Evolutionary conservation across 371 early-diverging fungal genomes (phyloP).

Genomic region (Rhizopus stolonifer): DNA sequence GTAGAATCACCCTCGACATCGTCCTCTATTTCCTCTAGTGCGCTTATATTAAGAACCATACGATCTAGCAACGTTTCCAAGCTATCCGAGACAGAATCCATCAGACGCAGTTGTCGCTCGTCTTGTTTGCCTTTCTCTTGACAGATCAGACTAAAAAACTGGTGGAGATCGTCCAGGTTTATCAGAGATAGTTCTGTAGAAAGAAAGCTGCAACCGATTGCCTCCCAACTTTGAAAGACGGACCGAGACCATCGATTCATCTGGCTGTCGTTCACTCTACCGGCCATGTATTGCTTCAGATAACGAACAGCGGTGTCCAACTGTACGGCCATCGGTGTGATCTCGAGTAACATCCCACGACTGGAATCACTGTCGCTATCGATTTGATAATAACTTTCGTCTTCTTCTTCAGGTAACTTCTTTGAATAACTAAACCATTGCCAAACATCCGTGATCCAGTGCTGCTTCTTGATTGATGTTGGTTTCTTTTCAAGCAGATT

Average conservation of each 20-base stretch:
- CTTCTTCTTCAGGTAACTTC: not conserved
- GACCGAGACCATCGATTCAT: constrained; percentile 35
- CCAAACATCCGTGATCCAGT: constrained; percentile 26
- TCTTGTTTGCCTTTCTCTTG: constrained; percentile 1
- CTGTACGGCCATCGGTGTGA: constrained; percentile 26
- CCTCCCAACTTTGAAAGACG: constrained; percentile 50
- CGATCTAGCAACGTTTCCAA: constrained; percentile 42
- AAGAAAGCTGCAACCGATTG: constrained; percentile 42
- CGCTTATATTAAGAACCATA: constrained; percentile 36
- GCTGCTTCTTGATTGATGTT: constrained; percentile 6
- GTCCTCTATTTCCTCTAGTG: constrained; percentile 16
- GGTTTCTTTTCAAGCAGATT: constrained; percentile 8
- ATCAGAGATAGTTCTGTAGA: not conserved
- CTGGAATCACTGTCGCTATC: constrained; percentile 27
- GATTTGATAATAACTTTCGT: constrained; percentile 28
- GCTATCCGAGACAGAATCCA: constrained; percentile 36
- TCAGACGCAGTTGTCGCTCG: constrained; percentile 13
- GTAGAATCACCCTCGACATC: constrained; percentile 16
- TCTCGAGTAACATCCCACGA: constrained; percentile 31
- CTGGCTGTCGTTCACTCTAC: constrained; percentile 10
- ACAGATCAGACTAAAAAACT: constrained; percentile 18
- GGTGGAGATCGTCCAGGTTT: constrained; percentile 15
- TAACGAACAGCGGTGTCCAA: constrained; percentile 21
- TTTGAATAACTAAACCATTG: constrained; percentile 16
- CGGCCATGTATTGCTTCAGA: constrained; percentile 11